These are phyloP conservation scores for Fremontodendron californicum DNA, from an alignment of 345 rosid genomes.

Conservation along the genomic window DNA sequence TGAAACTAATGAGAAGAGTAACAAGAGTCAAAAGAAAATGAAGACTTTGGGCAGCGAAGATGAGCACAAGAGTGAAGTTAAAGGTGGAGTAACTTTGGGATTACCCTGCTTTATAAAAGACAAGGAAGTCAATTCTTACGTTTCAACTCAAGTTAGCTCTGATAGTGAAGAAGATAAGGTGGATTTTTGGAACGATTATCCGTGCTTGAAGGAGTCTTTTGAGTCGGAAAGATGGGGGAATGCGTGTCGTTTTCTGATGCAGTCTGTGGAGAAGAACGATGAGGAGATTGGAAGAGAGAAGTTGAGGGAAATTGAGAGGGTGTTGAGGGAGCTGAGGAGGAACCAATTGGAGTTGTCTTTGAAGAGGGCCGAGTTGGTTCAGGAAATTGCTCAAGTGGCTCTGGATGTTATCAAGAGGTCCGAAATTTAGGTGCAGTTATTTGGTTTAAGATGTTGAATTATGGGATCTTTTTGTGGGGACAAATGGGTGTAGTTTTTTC, in stretches of 20 bases:
- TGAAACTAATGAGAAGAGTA: not conserved
- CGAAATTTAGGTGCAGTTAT: not conserved
- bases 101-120: not conserved
- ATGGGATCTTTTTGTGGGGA: not conserved
- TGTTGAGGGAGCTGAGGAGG: constrained; percentile 15
- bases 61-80: not conserved
- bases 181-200: constrained; percentile 16
- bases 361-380: constrained; percentile 24
- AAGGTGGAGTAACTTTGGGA: not conserved
- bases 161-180: not conserved
- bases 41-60: not conserved
- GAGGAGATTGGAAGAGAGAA: constrained; percentile 11
- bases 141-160: not conserved
- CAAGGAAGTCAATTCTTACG: not conserved
- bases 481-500: not conserved
- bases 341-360: constrained; percentile 22
- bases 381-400: constrained; percentile 15
- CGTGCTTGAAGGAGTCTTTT: constrained; percentile 12
- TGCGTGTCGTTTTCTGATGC: not conserved
- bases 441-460: not conserved
- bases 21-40: not conserved
- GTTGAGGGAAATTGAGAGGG: constrained; percentile 20
- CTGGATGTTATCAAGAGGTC: not conserved
- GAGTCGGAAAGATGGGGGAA: not conserved
- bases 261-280: not conserved